Evolutionary conservation across 176 grass and related monocot species (phyloP), one percentile per base, ranked within the genome.

Genomic region (Triticum monococcum): DNA sequence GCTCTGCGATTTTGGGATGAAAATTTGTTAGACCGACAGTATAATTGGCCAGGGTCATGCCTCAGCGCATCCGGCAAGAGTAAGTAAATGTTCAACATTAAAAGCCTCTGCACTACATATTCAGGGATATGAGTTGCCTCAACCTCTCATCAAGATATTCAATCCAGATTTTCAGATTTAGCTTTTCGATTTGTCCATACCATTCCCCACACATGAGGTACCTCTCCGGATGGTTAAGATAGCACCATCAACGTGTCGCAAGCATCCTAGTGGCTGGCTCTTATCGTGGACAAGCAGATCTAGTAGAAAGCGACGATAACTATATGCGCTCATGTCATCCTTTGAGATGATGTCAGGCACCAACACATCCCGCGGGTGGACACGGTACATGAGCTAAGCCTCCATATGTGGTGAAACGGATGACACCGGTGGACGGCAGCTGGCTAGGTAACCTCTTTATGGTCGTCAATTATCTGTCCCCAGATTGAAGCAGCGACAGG

Each of bases 321-420:
- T 81, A 28, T 81, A 22, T 26, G n/a, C 23, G 22, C 48, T 77
- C 28, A 37, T 5, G 46, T 57, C 70, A 75, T 84, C 56, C 28
- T 11, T 5, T 52, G 26, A 59, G 56, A 59, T 75, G 59, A 89
- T 81, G 56, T 74, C 57, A 83, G 28, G 67, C 38, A 37, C 79
- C 74, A 87, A 82, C 45, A 82, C 18, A 20, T 78, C 24, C 13
- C 23, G 6, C 12, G 3, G 3, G 54, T 75, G 20, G 22, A 78
- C 41, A 90, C 23, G 33, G 16, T 52, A 25, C 40, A 72, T 87
- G 65, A 79, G 54, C 45, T 84, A 84, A 68, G 43, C 75, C 16
- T 80, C 89, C 26, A 73, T 68, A 62, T 87, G 33, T 36, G 46
- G 14, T 48, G 35, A 87, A 87, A 84, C 4, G 67, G 61, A 79